These are phyloP conservation scores for Trichoderma sp. DNA, from an alignment of 2,329 filamentous ascomycete species.

Conservation along the genomic window DNA sequence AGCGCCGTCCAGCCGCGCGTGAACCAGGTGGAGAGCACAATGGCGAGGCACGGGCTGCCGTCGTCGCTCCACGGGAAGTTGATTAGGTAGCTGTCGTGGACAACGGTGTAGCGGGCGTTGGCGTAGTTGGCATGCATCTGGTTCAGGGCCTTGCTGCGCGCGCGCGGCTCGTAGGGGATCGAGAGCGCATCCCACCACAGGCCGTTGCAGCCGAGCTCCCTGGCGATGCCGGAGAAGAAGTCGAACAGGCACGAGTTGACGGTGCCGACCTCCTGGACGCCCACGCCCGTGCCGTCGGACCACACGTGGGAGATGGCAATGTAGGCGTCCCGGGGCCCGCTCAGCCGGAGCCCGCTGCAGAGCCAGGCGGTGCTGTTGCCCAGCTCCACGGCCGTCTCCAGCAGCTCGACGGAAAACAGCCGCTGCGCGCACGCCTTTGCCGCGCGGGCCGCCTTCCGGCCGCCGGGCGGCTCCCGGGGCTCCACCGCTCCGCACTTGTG, in stretches of 20 bases:
- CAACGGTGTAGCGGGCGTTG: constrained; percentile 27
- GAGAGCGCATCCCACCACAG: constrained; percentile 39
- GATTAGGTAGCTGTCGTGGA: constrained; percentile 30
- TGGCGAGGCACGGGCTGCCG: constrained; percentile 26
- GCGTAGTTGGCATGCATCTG: constrained; percentile 33
- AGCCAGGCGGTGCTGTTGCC: not conserved
- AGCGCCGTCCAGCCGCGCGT: constrained; percentile 32
- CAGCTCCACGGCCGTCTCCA: not conserved
- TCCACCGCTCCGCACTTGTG: not conserved
- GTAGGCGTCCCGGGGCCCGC: constrained; percentile 18
- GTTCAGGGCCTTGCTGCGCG: constrained; percentile 29
- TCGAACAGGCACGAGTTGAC: constrained; percentile 35
- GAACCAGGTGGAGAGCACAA: constrained; percentile 31
- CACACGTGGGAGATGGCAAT: constrained; percentile 39
- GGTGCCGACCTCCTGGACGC: constrained; percentile 27
- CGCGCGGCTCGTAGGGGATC: constrained; percentile 30
- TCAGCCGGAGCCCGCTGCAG: not conserved
- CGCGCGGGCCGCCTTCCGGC: not conserved
- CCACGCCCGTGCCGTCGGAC: constrained; percentile 35
- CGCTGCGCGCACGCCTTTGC: not conserved
- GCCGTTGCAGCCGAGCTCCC: constrained; percentile 31
- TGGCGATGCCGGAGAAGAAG: constrained; percentile 31
- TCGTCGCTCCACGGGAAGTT: constrained; percentile 9
- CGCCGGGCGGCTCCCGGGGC: too few relatives aligned
- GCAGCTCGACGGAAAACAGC: not conserved